Conservation (phyloP, 2,329 filamentous ascomycete species). For the Orbilia brochopaga region DNA sequence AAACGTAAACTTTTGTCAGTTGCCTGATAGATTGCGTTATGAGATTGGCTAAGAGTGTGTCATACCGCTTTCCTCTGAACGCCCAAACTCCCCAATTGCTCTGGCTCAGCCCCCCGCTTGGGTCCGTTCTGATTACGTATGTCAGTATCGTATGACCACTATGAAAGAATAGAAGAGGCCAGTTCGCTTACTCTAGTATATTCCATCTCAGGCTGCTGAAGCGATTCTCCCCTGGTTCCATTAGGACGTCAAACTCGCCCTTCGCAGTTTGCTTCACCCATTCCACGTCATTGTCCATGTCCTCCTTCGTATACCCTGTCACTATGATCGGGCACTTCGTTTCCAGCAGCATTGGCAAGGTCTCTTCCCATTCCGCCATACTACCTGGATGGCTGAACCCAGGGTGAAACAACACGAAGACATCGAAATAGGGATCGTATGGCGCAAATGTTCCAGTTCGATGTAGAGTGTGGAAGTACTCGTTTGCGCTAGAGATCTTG, state of each 20-base stretch:
- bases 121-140: slow-evolving; percentile 22
- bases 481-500: slow-evolving; percentile 97
- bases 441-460: slow-evolving; percentile 87
- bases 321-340: slow-evolving; percentile 94
- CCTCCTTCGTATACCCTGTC: slow-evolving; percentile 93
- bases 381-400: slow-evolving; percentile 92
- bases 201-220: slow-evolving; percentile 97
- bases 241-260: slow-evolving; percentile 88
- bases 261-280: slow-evolving; percentile 85
- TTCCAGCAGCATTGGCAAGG: slow-evolving; percentile 84
- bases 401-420: slow-evolving; percentile 95
- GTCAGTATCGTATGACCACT: slow-evolving; percentile 12
- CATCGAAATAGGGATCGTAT: slow-evolving; percentile 98
- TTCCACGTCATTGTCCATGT: slow-evolving; percentile 89
- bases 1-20: slow-evolving; percentile 12
- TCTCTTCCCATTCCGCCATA: slow-evolving; percentile 91
- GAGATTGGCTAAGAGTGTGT: slow-evolving; percentile 6
- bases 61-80: slow-evolving; percentile 93
- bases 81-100: slow-evolving; percentile 98
- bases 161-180: neutral
- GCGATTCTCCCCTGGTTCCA: slow-evolving; percentile 90
- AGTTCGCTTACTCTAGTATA: slow-evolving; percentile 80
- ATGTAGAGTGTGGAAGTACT: slow-evolving; percentile 97
- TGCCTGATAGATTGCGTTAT: neutral
- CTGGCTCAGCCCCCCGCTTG: slow-evolving; percentile 74